Conservation (phyloP, 768 basidiomycete genomes). For the Suillus decipiens region DNA sequence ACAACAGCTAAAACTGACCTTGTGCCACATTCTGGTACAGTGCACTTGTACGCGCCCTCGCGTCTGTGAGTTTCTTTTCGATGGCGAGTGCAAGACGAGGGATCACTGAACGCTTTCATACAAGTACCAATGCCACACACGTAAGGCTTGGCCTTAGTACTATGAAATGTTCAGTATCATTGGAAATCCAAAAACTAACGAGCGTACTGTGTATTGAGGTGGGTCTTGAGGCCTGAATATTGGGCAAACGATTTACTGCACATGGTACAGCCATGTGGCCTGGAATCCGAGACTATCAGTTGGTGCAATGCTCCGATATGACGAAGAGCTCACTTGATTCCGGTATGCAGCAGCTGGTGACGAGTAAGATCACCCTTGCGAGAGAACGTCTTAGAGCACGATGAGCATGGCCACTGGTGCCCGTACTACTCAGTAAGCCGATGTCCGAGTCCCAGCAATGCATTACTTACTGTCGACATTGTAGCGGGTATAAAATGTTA, state of each 20-base stretch:
- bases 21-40: conserved; percentile 45
- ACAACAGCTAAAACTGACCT: conserved; percentile 35
- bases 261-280: conserved; percentile 50
- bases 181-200: background rate
- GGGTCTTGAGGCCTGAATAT: conserved; percentile 59
- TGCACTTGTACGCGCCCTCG: conserved; percentile 47
- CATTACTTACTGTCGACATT: conserved; percentile 7
- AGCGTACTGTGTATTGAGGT: conserved; percentile 66
- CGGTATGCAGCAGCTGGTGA: conserved; percentile 53
- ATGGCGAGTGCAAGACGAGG: conserved; percentile 69
- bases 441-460: background rate
- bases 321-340: conserved; percentile 43
- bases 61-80: conserved; percentile 56
- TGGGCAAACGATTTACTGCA: conserved; percentile 65
- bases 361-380: conserved; percentile 64
- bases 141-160: conserved; percentile 54
- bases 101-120: conserved; percentile 59
- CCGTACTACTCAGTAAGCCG: background rate
- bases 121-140: conserved; percentile 51
- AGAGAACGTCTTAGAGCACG: conserved; percentile 51
- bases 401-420: conserved; percentile 40
- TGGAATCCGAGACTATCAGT: conserved; percentile 25
- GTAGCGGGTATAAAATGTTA: background rate
- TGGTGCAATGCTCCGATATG: background rate
- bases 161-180: conserved; percentile 27